Evolutionary conservation across 2,329 filamentous ascomycete genomes (phyloP).

Genomic region (Arthrobotrys musiformis): DNA sequence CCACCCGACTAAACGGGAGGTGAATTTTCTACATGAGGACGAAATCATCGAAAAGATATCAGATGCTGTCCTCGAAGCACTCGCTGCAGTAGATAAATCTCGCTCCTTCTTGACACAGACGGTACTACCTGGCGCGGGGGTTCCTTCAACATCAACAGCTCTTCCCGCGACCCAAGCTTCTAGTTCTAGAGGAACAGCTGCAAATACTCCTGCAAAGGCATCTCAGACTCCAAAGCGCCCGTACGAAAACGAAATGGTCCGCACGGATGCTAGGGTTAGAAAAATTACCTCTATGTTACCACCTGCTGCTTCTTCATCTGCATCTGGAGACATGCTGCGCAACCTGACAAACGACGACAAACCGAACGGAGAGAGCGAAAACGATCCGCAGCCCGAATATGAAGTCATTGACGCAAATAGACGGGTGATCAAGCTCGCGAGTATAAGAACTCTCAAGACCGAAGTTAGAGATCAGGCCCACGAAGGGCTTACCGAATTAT

Average conservation of each 20-base stretch:
- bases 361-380: slow-evolving; percentile 21
- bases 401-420: slow-evolving; percentile 71
- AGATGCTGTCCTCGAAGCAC: slow-evolving; percentile 77
- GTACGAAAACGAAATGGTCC: slow-evolving; percentile 87
- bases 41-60: slow-evolving; percentile 91
- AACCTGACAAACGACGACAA: slow-evolving; percentile 59
- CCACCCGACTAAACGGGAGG: slow-evolving; percentile 94
- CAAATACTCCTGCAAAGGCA: slow-evolving; percentile 36
- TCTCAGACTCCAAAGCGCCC: slow-evolving; percentile 67
- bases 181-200: slow-evolving; percentile 60
- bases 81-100: slow-evolving; percentile 90
- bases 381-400: slow-evolving; percentile 68
- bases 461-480: slow-evolving; percentile 85
- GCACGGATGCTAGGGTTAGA: slow-evolving; percentile 85
- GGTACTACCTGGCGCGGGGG: slow-evolving; percentile 75
- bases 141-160: slow-evolving; percentile 59
- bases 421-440: slow-evolving; percentile 68
- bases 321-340: slow-evolving; percentile 60
- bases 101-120: slow-evolving; percentile 95
- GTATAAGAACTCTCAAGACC: slow-evolving; percentile 83
- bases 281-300: slow-evolving; percentile 98
- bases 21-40: slow-evolving; percentile 97
- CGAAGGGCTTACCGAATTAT: slow-evolving; percentile 83
- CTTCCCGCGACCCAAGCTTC: not conserved
- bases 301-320: slow-evolving; percentile 65